Percentiles rank a stretch among this genome's conserved stretches.
Conservation (phyloP, 371 early-diverging fungal species). For the Saksenaea oblongispora region DNA sequence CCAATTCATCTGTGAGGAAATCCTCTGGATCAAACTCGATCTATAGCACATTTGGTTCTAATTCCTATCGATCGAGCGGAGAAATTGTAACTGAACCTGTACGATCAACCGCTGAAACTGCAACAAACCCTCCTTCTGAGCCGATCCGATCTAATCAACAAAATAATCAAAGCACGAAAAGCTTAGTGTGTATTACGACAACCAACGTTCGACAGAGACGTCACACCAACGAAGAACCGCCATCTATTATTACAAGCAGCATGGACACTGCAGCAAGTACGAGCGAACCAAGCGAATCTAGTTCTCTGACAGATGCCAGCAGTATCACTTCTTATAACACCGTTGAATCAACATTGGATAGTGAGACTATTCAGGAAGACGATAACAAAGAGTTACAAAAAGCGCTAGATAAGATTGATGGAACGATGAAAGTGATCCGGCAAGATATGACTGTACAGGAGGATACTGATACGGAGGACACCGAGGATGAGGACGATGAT, state of each 20-base stretch:
- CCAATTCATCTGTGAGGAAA: constrained; percentile 32
- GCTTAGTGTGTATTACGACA: background rate
- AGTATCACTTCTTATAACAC: constrained; percentile 1
- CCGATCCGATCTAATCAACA: background rate
- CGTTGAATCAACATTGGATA: background rate
- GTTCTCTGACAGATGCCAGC: background rate
- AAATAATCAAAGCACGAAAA: background rate
- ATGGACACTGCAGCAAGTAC: background rate
- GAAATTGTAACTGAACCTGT: background rate
- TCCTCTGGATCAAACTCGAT: constrained; percentile 37
- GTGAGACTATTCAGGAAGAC: background rate
- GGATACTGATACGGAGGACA: constrained; percentile 16
- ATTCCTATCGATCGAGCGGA: constrained; percentile 18
- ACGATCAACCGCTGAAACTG: background rate
- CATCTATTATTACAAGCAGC: background rate
- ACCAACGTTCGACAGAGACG: constrained; percentile 24
- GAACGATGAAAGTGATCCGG: constrained; percentile 15
- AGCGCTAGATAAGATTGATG: constrained; percentile 18
- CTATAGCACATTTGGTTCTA: constrained; percentile 40
- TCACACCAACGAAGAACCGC: background rate
- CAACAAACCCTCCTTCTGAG: background rate
- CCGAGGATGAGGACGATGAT: constrained; percentile 24
- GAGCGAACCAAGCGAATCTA: constrained; percentile 1
- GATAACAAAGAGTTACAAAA: constrained; percentile 6
- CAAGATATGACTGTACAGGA: background rate